Percentiles rank a stretch among this genome's conserved stretches.
Evolutionary conservation across 108 stramenopile species (phyloP).

Genomic region (Aurantiochytrium sp.): DNA sequence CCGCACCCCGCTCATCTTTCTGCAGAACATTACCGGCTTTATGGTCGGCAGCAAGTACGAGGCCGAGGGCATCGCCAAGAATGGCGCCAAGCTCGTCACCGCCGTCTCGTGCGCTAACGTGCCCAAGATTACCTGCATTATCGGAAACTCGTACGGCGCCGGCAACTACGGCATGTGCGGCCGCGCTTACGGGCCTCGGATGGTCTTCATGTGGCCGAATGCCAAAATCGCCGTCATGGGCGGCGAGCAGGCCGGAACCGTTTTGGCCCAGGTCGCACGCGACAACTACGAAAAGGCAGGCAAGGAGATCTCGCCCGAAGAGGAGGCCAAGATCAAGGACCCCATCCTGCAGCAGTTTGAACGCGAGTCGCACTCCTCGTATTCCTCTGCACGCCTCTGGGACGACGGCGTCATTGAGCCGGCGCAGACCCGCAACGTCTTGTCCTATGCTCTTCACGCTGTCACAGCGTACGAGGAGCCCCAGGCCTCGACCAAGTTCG

Average conservation of each 20-base stretch:
- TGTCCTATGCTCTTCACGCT: slow-evolving; percentile 43
- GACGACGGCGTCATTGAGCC: slow-evolving; percentile 97
- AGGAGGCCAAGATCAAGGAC: slow-evolving; percentile 68
- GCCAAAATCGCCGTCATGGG: slow-evolving; percentile 93
- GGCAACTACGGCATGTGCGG: slow-evolving; percentile 98
- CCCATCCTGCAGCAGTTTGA: slow-evolving; percentile 57
- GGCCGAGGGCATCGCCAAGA: slow-evolving; percentile 91
- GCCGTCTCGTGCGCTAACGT: slow-evolving; percentile 88
- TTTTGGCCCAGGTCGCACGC: slow-evolving; percentile 82
- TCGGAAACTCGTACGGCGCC: slow-evolving; percentile 75
- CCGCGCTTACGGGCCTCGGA: slow-evolving; percentile 83
- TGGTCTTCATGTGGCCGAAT: slow-evolving; percentile 98
- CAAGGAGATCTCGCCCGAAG: slow-evolving; percentile 58
- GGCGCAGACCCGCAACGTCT: slow-evolving; percentile 75
- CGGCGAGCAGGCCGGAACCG: slow-evolving; percentile 91
- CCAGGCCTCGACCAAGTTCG: slow-evolving; percentile 43
- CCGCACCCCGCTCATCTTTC: slow-evolving; percentile 84
- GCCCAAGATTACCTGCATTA: slow-evolving; percentile 90
- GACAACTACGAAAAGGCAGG: slow-evolving; percentile 70
- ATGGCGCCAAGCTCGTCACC: slow-evolving; percentile 86
- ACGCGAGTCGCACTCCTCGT: slow-evolving; percentile 68
- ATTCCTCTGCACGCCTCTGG: slow-evolving; percentile 85
- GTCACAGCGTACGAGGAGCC: neutral
- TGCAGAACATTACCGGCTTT: slow-evolving; percentile 97
- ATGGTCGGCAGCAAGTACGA: slow-evolving; percentile 95